Percentiles rank a stretch among this genome's conserved stretches.
phyloP scores from a whole-genome alignment of 345 rosid genomes.

The Citrus cavaleriei region DNA sequence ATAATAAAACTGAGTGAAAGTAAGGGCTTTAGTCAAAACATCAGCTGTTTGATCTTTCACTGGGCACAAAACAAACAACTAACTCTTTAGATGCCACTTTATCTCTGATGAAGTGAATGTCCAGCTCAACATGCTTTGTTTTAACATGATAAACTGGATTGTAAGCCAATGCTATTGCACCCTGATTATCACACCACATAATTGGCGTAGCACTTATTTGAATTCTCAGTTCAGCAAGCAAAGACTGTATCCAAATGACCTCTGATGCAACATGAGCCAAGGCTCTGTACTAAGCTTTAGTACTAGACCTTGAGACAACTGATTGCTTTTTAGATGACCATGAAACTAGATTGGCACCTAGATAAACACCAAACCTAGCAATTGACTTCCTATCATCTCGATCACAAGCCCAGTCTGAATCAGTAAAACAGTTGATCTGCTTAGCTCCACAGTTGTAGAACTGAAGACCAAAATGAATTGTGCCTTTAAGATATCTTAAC shows the following conservation, averaged over 20 bases:
- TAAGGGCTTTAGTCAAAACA: not conserved
- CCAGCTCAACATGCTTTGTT: not conserved
- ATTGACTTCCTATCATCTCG: too few relatives aligned
- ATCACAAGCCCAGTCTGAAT: too few relatives aligned
- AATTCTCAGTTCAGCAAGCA: too few relatives aligned
- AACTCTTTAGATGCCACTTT: too few relatives aligned
- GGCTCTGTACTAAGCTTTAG: not conserved
- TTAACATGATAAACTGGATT: not conserved
- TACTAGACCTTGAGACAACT: not conserved
- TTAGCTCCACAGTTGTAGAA: too few relatives aligned
- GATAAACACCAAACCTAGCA: not conserved
- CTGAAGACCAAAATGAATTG: too few relatives aligned
- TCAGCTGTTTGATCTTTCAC: not conserved
- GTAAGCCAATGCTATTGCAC: too few relatives aligned
- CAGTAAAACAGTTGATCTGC: not conserved
- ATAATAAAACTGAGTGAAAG: too few relatives aligned
- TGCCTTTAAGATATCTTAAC: too few relatives aligned
- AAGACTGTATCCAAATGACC: not conserved
- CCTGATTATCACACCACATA: not conserved
- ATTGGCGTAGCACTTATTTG: too few relatives aligned
- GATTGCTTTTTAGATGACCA: not conserved
- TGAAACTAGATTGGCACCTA: not conserved
- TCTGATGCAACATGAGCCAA: not conserved
- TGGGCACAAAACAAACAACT: accelerated
- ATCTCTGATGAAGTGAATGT: not conserved